These are phyloP conservation scores for Asterophora lycoperdoides DNA, from an alignment of 768 basidiomycete species.

Conservation along the genomic window DNA sequence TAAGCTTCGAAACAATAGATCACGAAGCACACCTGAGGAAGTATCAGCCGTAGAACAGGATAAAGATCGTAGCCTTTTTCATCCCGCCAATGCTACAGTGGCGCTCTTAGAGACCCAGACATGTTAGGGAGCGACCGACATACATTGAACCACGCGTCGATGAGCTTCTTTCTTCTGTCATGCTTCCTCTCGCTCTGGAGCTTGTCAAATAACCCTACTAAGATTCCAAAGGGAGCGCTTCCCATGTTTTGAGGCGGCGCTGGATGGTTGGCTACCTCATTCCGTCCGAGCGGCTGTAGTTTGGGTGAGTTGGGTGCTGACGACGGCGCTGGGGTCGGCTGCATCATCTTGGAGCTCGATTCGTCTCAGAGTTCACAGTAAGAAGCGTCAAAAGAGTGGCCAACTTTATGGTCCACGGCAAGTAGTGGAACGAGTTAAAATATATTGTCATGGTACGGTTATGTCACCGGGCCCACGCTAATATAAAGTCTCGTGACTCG, in stretches of 20 bases:
- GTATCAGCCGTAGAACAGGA: conserved; percentile 81
- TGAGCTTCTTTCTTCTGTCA: conserved; percentile 63
- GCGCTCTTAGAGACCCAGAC: conserved; percentile 10
- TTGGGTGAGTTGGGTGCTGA: conserved; percentile 47
- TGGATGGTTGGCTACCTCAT: conserved; percentile 37
- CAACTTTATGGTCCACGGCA: neutral
- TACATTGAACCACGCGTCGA: conserved; percentile 82
- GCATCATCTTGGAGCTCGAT: conserved; percentile 38
- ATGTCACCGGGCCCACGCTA: neutral
- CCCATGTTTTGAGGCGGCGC: conserved; percentile 61
- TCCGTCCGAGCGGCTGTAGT: conserved; percentile 9
- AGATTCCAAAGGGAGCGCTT: conserved; percentile 65
- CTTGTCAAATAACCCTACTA: conserved; percentile 71
- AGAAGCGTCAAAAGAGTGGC: neutral
- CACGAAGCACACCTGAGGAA: conserved; percentile 68
- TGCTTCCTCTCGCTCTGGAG: conserved; percentile 69
- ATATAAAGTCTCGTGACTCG: conserved; percentile 18
- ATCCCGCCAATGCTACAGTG: conserved; percentile 72
- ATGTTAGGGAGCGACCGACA: conserved; percentile 11
- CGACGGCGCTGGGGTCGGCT: conserved; percentile 66
- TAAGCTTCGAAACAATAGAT: no score
- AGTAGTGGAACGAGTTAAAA: neutral
- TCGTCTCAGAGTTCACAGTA: neutral
- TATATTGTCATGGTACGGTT: no score
- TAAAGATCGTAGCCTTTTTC: conserved; percentile 86